Evolutionary conservation across 2,329 filamentous ascomycete genomes (phyloP).

Genomic region (Colletotrichum liriopes): DNA sequence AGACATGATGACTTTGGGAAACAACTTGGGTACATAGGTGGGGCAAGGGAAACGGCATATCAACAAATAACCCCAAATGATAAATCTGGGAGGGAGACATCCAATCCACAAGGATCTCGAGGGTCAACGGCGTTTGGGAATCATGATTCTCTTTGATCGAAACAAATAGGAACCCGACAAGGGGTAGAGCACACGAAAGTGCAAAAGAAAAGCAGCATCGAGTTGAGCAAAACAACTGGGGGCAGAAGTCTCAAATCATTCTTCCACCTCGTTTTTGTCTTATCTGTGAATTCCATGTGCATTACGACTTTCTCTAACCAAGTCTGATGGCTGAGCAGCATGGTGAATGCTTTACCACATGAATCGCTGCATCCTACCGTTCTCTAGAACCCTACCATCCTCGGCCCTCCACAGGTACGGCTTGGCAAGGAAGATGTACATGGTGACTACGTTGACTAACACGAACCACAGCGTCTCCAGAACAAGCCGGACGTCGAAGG

Average conservation of each 20-base stretch:
- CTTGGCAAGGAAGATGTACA: slow-evolving; percentile 79
- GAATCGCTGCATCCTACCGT: slow-evolving; percentile 78
- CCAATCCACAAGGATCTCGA: slow-evolving; percentile 14
- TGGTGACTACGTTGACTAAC: slow-evolving; percentile 75
- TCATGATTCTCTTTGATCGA: slow-evolving; percentile 12
- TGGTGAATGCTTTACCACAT: slow-evolving; percentile 76
- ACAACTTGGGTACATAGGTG: slow-evolving; percentile 30
- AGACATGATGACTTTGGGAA: background rate
- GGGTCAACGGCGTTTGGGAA: slow-evolving; percentile 29
- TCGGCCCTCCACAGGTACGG: slow-evolving; percentile 77
- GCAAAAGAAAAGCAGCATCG: slow-evolving; percentile 20
- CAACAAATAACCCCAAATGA: slow-evolving; percentile 19
- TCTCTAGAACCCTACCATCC: slow-evolving; percentile 67
- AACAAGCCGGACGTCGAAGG: slow-evolving; percentile 63
- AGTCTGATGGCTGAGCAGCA: too few species aligned
- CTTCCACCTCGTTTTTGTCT: background rate
- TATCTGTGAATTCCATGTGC: too few species aligned
- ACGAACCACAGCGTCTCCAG: slow-evolving; percentile 80
- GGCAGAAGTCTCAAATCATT: background rate
- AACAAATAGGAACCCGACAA: slow-evolving; percentile 11
- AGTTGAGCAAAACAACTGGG: slow-evolving; percentile 3
- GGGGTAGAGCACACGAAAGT: slow-evolving; percentile 36
- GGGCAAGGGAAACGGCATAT: slow-evolving; percentile 26
- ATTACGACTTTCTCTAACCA: background rate
- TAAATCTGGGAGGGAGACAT: slow-evolving; percentile 7